Conservation (phyloP, 1,284 basidiomycete species). For the Puccinia novopanici region DNA sequence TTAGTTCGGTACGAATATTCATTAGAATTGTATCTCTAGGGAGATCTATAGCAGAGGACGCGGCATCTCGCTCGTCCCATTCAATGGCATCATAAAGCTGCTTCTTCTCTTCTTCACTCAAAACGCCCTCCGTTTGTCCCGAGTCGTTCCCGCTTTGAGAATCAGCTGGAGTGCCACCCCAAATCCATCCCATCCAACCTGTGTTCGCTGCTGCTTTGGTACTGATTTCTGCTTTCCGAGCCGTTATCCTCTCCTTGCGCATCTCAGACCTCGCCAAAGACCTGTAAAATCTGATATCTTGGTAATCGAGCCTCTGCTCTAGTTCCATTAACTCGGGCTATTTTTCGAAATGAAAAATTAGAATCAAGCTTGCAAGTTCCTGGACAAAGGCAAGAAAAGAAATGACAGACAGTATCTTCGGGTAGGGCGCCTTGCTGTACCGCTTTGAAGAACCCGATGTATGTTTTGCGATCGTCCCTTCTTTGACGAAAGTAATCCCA, state of each 20-base stretch:
- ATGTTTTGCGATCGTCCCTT: conserved; percentile 77
- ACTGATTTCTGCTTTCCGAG: conserved; percentile 62
- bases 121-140: conserved; percentile 65
- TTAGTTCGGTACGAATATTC: conserved; percentile 74
- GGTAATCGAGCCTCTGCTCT: conserved; percentile 83
- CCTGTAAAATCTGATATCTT: conserved; percentile 96
- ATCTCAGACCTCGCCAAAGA: conserved; percentile 89
- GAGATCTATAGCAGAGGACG: conserved; percentile 67
- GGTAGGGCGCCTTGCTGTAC: conserved; percentile 25
- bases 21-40: conserved; percentile 81
- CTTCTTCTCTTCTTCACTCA: conserved; percentile 89
- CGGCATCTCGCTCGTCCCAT: conserved; percentile 75
- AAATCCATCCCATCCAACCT: conserved; percentile 82
- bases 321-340: conserved; percentile 67
- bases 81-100: conserved; percentile 92
- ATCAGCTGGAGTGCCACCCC: conserved; percentile 64
- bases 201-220: conserved; percentile 62
- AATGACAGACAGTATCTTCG: background rate
- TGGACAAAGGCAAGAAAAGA: background rate
- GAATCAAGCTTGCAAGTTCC: background rate
- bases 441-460: conserved; percentile 80
- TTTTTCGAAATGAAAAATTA: background rate
- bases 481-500: conserved; percentile 90
- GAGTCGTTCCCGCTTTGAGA: conserved; percentile 57
- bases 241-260: conserved; percentile 73